Evolutionary conservation across 176 grass and related monocot species (phyloP).

Genomic region (Zea luxurians): DNA sequence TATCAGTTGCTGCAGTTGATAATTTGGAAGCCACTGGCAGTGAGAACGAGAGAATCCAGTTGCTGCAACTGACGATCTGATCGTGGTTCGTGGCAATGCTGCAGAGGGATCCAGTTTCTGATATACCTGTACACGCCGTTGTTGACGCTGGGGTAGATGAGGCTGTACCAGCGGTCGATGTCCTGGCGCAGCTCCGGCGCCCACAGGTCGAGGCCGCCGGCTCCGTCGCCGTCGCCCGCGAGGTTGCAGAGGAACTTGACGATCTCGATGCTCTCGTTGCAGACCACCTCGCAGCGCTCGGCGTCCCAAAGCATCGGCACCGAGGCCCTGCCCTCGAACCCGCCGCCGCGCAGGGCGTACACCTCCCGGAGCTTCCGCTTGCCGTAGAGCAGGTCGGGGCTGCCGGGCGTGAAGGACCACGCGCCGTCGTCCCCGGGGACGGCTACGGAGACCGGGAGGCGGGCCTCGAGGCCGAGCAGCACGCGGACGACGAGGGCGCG

Average conservation of each 20-base stretch:
- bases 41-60: too few species aligned
- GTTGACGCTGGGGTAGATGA: constrained; percentile 85
- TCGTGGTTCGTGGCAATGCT: not conserved
- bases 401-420: constrained; percentile 62
- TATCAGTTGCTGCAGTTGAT: not conserved
- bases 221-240: not conserved
- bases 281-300: constrained; percentile 68
- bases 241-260: constrained; percentile 71
- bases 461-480: constrained; percentile 52
- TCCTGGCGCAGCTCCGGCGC: constrained; percentile 65
- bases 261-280: constrained; percentile 97
- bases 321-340: constrained; percentile 77
- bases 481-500: constrained; percentile 66
- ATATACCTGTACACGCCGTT: constrained; percentile 78
- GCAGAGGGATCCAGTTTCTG: not conserved
- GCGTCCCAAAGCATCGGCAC: constrained; percentile 92
- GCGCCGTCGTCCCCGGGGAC: constrained; percentile 67
- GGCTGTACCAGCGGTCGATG: constrained; percentile 76
- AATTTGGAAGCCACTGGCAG: too few species aligned
- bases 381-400: constrained; percentile 61
- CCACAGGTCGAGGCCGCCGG: constrained; percentile 46
- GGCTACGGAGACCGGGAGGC: constrained; percentile 61
- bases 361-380: constrained; percentile 79
- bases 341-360: constrained; percentile 59
- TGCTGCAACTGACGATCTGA: not conserved